phyloP scores from a whole-genome alignment of 2,329 filamentous ascomycete species.

The Pseudogymnoascus sp. region DNA sequence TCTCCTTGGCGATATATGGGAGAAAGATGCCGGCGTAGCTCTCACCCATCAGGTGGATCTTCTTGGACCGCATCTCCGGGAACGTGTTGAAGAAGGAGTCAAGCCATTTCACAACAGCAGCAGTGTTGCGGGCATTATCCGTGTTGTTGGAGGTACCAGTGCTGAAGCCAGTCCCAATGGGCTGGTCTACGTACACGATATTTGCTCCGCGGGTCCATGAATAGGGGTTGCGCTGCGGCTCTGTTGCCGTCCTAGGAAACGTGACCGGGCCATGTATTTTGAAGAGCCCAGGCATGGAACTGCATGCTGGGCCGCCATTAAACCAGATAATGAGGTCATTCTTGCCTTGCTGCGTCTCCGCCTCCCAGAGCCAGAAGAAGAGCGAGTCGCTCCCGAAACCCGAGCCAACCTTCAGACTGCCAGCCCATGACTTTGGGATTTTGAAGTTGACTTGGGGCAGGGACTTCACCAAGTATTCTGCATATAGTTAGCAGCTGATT shows the following conservation, averaged over 20 bases:
- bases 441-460: constrained; percentile 8
- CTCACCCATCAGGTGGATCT: constrained; percentile 11
- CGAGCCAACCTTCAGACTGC: neutral
- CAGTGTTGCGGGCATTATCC: neutral
- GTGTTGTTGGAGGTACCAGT: constrained; percentile 14
- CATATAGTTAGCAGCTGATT: neutral
- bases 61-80: constrained; percentile 1
- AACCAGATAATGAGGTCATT: constrained; percentile 11
- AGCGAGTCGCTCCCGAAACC: neutral
- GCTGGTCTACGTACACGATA: constrained; percentile 27
- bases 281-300: constrained; percentile 5
- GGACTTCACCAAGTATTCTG: constrained; percentile 9
- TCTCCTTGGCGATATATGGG: constrained; percentile 9
- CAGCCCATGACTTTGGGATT: constrained; percentile 11
- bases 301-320: constrained; percentile 10
- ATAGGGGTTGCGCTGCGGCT: constrained; percentile 24
- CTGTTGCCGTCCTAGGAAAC: neutral
- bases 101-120: constrained; percentile 5
- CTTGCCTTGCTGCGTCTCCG: neutral
- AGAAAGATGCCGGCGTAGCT: constrained; percentile 9
- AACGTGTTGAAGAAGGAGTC: constrained; percentile 5
- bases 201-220: constrained; percentile 27
- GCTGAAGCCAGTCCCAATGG: constrained; percentile 26
- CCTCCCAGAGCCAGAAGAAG: constrained; percentile 12
- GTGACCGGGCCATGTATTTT: constrained; percentile 10